Percentiles rank a stretch among this genome's conserved stretches.
Conservation (phyloP, 805 yeast species). For the Lachancea dasiensis region DNA sequence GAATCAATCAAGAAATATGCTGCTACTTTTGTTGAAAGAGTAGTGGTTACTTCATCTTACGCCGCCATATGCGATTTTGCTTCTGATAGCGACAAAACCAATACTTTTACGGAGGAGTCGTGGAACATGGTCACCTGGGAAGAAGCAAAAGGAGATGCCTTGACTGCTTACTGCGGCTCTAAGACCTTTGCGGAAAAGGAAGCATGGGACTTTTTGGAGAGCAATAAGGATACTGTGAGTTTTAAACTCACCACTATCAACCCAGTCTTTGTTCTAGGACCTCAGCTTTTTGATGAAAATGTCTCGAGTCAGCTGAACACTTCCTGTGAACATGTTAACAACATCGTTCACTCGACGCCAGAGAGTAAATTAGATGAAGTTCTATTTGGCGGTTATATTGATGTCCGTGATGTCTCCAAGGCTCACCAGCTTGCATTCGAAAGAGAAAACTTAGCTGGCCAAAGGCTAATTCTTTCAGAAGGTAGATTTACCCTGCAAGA, state of each 20-base stretch:
- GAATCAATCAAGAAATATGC: slow-evolving; percentile 39
- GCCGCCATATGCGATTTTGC: slow-evolving; percentile 40
- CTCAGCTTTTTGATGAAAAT: slow-evolving; percentile 46
- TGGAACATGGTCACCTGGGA: slow-evolving; percentile 54
- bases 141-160: slow-evolving; percentile 34
- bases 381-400: too few relatives aligned
- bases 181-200: slow-evolving; percentile 55
- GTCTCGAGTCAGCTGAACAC: slow-evolving; percentile 38
- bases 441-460: slow-evolving; percentile 30
- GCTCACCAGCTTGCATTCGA: slow-evolving; percentile 51
- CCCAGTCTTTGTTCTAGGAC: slow-evolving; percentile 57
- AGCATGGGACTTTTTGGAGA: slow-evolving; percentile 50
- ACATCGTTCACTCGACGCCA: slow-evolving; percentile 20
- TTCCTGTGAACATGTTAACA: slow-evolving; percentile 36
- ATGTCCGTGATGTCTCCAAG: slow-evolving; percentile 58
- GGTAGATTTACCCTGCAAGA: slow-evolving; percentile 26
- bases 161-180: slow-evolving; percentile 49
- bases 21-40: slow-evolving; percentile 39
- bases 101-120: slow-evolving; percentile 38
- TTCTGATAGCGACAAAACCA: slow-evolving; percentile 32
- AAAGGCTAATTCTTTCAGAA: slow-evolving; percentile 31
- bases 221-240: slow-evolving; percentile 30
- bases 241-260: slow-evolving; percentile 45
- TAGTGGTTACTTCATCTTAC: slow-evolving; percentile 49
- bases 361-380: slow-evolving; percentile 33